Percentiles rank a stretch among this genome's conserved stretches.
These are phyloP conservation scores for Dipteronia sinensis DNA, from an alignment of 345 rosid genomes.

Conservation along the genomic window DNA sequence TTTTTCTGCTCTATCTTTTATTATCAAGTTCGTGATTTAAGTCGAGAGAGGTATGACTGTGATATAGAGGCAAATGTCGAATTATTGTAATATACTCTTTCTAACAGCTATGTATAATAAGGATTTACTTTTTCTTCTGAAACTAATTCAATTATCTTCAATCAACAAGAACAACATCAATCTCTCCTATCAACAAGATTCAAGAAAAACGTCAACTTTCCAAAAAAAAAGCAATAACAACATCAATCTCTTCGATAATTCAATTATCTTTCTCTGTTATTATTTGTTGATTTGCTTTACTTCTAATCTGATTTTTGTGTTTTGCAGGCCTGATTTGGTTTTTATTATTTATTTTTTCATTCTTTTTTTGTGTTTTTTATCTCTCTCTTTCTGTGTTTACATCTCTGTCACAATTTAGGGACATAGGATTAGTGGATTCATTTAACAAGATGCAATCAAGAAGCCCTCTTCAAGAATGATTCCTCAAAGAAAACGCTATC, in stretches of 20 bases:
- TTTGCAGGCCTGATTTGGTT: constrained; percentile 2
- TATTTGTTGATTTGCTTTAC: not conserved
- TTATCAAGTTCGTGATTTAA: not conserved
- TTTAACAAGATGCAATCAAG: constrained; percentile 29
- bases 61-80: too few species aligned
- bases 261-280: not conserved
- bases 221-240: too few species aligned
- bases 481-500: constrained; percentile 20
- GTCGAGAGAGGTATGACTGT: too few species aligned
- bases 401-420: constrained; percentile 26
- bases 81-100: too few species aligned
- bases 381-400: not conserved
- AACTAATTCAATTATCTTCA: too few species aligned
- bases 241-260: too few species aligned
- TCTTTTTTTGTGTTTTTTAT: not conserved
- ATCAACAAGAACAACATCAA: too few species aligned
- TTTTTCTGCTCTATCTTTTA: not conserved
- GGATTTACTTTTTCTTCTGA: too few species aligned
- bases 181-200: too few species aligned
- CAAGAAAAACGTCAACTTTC: too few species aligned
- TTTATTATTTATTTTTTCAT: not conserved
- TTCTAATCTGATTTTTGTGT: not conserved
- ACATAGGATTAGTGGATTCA: constrained; percentile 30
- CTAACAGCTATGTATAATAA: too few species aligned
- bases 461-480: constrained; percentile 37